These are phyloP conservation scores for Solanum tacnaense DNA, from an alignment of 257 asterid species.

Conservation along the genomic window DNA sequence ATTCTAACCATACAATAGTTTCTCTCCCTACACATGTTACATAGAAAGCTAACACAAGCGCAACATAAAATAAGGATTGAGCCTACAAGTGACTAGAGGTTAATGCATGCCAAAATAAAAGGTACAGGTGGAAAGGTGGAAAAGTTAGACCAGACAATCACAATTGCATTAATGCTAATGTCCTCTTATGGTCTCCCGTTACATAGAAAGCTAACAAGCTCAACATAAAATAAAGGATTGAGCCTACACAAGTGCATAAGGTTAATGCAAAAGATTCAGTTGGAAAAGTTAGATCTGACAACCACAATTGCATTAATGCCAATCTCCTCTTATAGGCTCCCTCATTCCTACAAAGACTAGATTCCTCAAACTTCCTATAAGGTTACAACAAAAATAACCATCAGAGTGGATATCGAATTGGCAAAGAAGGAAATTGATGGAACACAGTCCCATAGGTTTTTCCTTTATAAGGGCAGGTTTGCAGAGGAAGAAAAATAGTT, in stretches of 20 bases:
- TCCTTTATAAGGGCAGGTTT: neutral
- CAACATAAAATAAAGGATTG: neutral
- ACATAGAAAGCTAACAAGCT: neutral
- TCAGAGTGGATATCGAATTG: neutral
- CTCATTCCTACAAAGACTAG: neutral
- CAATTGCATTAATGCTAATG: neutral
- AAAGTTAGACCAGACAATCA: neutral
- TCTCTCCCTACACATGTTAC: neutral
- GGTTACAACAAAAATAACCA: neutral
- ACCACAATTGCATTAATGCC: neutral
- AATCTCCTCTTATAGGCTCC: neutral
- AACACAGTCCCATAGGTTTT: neutral
- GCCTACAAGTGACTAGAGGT: neutral
- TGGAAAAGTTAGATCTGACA: neutral
- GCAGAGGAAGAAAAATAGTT: neutral
- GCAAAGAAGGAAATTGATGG: neutral
- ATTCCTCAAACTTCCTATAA: neutral
- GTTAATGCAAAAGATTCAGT: neutral
- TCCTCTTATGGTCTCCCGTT: neutral
- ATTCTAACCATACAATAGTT: neutral
- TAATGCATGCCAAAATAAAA: neutral
- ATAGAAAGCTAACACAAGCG: neutral
- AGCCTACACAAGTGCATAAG: neutral
- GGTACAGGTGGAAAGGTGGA: neutral
- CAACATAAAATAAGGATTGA: neutral